Conservation (phyloP, 2,329 filamentous ascomycete genomes). For the Pseudogymnoascus sp. region DNA sequence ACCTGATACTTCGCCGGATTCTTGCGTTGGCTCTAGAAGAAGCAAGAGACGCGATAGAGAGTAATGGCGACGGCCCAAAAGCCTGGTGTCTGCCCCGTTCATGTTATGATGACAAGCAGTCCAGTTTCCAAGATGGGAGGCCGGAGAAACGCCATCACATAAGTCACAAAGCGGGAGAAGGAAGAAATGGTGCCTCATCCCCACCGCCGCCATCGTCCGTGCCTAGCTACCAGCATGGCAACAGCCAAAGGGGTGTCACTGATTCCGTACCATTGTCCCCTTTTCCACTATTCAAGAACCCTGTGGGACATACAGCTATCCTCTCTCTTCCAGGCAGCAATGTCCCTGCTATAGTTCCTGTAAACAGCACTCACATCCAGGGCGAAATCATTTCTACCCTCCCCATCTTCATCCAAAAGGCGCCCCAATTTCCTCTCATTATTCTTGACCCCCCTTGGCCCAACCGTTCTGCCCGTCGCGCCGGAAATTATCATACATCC, state of each 20-base stretch:
- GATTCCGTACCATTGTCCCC: neutral
- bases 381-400: slow-evolving; percentile 41
- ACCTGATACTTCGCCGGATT: slow-evolving; percentile 24
- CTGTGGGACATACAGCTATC: neutral
- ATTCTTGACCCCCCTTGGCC: slow-evolving; percentile 77
- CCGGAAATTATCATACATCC: slow-evolving; percentile 44
- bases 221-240: neutral
- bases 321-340: slow-evolving; percentile 10
- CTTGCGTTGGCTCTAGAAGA: slow-evolving; percentile 24
- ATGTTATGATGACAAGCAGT: neutral
- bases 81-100: neutral
- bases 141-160: neutral
- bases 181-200: neutral
- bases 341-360: slow-evolving; percentile 32
- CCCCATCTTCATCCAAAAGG: slow-evolving; percentile 34
- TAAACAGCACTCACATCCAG: slow-evolving; percentile 38
- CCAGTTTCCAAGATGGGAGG: neutral
- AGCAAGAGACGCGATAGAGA: slow-evolving; percentile 11
- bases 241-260: neutral
- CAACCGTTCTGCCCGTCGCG: slow-evolving; percentile 64
- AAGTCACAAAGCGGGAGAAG: neutral
- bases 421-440: slow-evolving; percentile 57
- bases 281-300: neutral
- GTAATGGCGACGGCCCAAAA: neutral
- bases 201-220: neutral